Percentiles rank a stretch among this genome's conserved stretches.
Evolutionary conservation across 1,284 basidiomycete species (phyloP).

Genomic region (Cutaneotrichosporon sp.): DNA sequence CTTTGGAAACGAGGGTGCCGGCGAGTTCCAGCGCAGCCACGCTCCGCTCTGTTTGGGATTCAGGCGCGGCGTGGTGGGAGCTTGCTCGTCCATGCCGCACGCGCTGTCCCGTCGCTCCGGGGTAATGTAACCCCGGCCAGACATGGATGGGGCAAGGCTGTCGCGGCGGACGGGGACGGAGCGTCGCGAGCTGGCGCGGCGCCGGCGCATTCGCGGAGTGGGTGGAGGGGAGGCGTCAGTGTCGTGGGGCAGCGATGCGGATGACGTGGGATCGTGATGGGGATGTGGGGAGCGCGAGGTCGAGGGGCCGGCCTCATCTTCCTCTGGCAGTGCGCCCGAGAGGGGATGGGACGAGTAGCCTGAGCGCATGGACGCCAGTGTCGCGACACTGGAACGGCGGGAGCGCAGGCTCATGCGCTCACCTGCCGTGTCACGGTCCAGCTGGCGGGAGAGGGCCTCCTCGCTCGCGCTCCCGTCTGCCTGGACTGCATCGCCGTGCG

Average conservation of each 20-base stretch:
- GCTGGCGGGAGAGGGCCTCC: constrained; percentile 41
- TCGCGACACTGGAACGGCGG: constrained; percentile 37
- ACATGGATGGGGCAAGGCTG: not conserved
- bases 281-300: constrained; percentile 3
- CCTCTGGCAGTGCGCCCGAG: constrained; percentile 29
- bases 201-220: constrained; percentile 3
- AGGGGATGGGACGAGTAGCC: constrained; percentile 8
- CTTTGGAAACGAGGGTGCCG: constrained; percentile 39
- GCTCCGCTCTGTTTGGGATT: constrained; percentile 43
- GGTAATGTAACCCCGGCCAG: not conserved
- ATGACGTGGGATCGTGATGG: not conserved
- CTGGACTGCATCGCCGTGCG: constrained; percentile 29
- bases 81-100: not conserved
- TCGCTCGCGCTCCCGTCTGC: constrained; percentile 24
- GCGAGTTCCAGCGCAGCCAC: constrained; percentile 47
- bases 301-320: constrained; percentile 16
- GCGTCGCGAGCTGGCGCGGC: constrained; percentile 1
- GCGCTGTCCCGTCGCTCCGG: not conserved
- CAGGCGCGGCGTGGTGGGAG: constrained; percentile 10
- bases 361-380: constrained; percentile 27
- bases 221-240: not conserved
- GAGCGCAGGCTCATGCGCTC: constrained; percentile 45
- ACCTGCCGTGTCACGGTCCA: constrained; percentile 46
- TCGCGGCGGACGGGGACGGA: not conserved
- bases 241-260: not conserved